Evolutionary conservation across 805 yeast species (phyloP).

Genomic region (Kurtzmaniella fragi): DNA sequence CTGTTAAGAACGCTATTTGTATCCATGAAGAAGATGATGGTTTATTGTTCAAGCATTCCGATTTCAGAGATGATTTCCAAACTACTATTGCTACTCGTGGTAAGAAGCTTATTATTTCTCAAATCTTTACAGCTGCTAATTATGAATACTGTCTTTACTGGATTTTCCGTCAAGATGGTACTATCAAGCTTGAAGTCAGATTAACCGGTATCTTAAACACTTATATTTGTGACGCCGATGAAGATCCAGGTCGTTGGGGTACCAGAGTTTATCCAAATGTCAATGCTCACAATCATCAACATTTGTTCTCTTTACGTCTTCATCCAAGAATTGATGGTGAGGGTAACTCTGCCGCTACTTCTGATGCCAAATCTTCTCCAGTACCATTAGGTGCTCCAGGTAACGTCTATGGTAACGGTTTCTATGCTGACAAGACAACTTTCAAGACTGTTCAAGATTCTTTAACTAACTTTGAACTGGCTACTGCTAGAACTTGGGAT

Average conservation of each 20-base stretch:
- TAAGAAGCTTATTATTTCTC: slow-evolving; percentile 67
- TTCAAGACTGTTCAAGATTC: slow-evolving; percentile 68
- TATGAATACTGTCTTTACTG: slow-evolving; percentile 83
- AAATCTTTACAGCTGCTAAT: slow-evolving; percentile 83
- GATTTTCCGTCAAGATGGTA: slow-evolving; percentile 80
- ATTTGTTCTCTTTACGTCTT: slow-evolving; percentile 69
- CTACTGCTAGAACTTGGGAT: slow-evolving; percentile 73
- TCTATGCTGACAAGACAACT: slow-evolving; percentile 58
- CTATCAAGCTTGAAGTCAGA: slow-evolving; percentile 73
- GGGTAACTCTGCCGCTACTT: slow-evolving; percentile 64
- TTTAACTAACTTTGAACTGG: slow-evolving; percentile 53
- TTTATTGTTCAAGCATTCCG: slow-evolving; percentile 73
- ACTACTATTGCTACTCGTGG: slow-evolving; percentile 75
- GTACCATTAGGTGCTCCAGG: slow-evolving; percentile 59
- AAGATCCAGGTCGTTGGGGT: slow-evolving; percentile 72
- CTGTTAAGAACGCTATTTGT: slow-evolving; percentile 73
- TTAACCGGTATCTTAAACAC: slow-evolving; percentile 83
- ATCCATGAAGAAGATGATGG: slow-evolving; percentile 88
- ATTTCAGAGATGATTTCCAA: slow-evolving; percentile 73
- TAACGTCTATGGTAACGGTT: slow-evolving; percentile 76
- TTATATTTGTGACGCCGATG: slow-evolving; percentile 57
- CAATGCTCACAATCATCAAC: slow-evolving; percentile 86
- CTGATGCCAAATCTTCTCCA: slow-evolving; percentile 60
- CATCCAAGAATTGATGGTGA: slow-evolving; percentile 83
- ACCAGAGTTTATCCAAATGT: slow-evolving; percentile 75